Evolutionary conservation across 2,329 filamentous ascomycete genomes (phyloP), one percentile per base, ranked within the genome.

Genomic region (Polychaeton citri): DNA sequence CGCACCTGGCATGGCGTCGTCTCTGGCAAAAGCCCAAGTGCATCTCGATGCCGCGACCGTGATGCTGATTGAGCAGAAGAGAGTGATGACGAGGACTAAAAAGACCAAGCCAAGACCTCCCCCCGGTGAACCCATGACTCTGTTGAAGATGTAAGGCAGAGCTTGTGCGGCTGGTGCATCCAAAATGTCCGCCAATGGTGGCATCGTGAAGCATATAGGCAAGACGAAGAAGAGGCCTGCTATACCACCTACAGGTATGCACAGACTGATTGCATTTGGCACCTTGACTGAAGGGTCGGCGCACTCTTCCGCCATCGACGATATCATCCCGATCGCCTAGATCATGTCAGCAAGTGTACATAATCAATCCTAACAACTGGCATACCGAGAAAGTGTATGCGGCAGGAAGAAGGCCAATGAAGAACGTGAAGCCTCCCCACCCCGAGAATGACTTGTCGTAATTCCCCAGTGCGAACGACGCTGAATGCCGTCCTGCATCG

Each of bases 231-330:
- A 69, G 1, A 75, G 48, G 1, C 70, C 71, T 0, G 67, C 65
- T 28, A 71, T 56, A 1, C 68, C 69, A 7, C 67, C 69, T 12
- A 74, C 62, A 0, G 69, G 69, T 3, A 74, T 57, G 37, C 63
- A 67, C 3, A 71, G 58, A 6, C 64, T 59, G 35, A 74, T 62
- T 7, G 70, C 71, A 21, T 59, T 65, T 0, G 71, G 69, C 0
- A 74, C 55, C 44, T 69, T 69, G 16, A 66, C 41, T 4, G 66
- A 61, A 2, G 73, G 69, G 34, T 72, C 61, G 6, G 60, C 51
- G 24, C 68, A 71, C 51, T 76, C 72, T 54, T 77, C 72, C 1
- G 71, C 71, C 73, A 76, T 77, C 6, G 68, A 68, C 0, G 69
- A 65, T 37, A 76, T 69, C 13, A 19, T 17, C 10, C 13, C 13